Base-by-base conservation (phyloP, 441 rosid genomes). In the Cnidoscolus chayamansa region DNA sequence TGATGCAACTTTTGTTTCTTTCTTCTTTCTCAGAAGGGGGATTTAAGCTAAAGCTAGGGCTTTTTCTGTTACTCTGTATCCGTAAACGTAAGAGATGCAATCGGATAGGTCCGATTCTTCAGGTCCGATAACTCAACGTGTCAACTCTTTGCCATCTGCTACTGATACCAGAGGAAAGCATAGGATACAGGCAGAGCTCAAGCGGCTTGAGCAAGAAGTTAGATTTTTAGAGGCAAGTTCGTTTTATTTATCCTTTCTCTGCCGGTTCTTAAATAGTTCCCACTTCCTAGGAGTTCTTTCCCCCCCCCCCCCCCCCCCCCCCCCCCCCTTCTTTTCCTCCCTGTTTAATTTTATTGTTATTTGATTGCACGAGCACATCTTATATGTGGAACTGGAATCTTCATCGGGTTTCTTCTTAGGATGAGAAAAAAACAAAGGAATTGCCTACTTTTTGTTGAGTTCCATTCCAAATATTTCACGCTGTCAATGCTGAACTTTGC, bases 131-230 rank as follows among this genome's bases (percentile, higher is more conserved):
- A 75, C 91, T 47, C 88, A 73, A 50, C 86, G 84, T 70, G 77
- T 76, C 70, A 73, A 72, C 59, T 84, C 90, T 17, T 57, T 85
- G 53, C 79, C 81, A 10, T 40, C 71, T 48, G 73, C 68, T 43
- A 49, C 81, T 70, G 97, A 93, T 66, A 86, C 87, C 13, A 85
- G 96, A 87, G 97, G 98, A 65, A 92, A 85, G 79, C 97, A 94
- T 58, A 83, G 96, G 90, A 77, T 94, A 78, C 94, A 87, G 67
- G 98, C 97, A 32, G 91, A 94, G 84, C 80, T 94, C 79, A 90
- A 87, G 79, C 85, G 94, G 59, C 89, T 94, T n/a, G 90, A 94
- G 77, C 98, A 92, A 82, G 97, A 92, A 87, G 65, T 88, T 80
- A 83, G 95, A 72, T 89, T 82, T 80, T 81, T 94, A 75, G 97